phyloP scores from a whole-genome alignment of 2,329 filamentous ascomycete genomes.

The Penicillium sp. region DNA sequence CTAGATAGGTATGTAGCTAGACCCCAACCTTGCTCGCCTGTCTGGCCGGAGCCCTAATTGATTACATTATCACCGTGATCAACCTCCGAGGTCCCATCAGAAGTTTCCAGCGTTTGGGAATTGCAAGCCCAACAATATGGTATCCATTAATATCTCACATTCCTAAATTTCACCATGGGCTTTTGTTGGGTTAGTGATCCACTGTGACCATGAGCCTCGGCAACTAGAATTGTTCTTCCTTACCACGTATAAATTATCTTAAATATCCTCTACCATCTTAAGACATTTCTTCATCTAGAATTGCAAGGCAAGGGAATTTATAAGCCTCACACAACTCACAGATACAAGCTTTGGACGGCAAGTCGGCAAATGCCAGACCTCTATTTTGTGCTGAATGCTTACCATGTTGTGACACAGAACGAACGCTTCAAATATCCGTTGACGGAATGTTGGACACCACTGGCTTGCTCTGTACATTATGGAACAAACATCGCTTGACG shows the following conservation, averaged over 20 bases:
- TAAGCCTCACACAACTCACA: neutral
- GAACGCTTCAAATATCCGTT: neutral
- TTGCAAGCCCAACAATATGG: neutral
- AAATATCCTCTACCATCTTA: neutral
- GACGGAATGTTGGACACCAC: neutral
- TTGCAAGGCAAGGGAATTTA: neutral
- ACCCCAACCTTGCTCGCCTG: neutral
- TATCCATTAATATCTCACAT: neutral
- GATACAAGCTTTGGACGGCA: neutral
- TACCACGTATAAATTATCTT: neutral
- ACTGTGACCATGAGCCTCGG: neutral
- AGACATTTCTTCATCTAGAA: neutral
- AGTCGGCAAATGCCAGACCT: neutral
- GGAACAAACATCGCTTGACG: neutral
- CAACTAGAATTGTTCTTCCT: neutral
- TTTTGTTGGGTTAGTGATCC: slow-evolving; percentile 1
- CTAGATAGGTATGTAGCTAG: too few relatives aligned
- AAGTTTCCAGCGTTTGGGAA: neutral
- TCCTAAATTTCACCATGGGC: neutral
- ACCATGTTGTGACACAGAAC: neutral
- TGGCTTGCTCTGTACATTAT: neutral
- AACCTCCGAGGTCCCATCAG: neutral
- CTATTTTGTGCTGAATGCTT: neutral
- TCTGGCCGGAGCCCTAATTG: neutral
- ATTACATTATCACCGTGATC: slow-evolving; percentile 1